These are phyloP conservation scores for Leavenworthia alabamica DNA, from an alignment of 345 rosid genomes.

Conservation along the genomic window DNA sequence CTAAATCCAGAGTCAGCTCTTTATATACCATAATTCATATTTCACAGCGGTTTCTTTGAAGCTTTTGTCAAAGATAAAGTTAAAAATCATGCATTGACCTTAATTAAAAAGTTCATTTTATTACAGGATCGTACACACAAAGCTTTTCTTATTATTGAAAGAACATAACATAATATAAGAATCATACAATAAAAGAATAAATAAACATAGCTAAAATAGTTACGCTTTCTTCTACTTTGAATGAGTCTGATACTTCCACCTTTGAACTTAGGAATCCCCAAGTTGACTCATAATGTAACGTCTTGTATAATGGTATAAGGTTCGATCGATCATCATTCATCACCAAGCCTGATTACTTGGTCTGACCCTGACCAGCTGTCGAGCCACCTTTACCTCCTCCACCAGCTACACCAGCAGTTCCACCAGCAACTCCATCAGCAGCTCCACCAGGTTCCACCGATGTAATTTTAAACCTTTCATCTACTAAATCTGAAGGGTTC, in stretches of 20 bases:
- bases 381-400: constrained; percentile 27
- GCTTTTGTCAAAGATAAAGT: constrained; percentile 52
- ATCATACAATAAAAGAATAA: constrained; percentile 1
- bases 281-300: background rate
- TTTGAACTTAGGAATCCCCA: background rate
- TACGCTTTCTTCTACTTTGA: background rate
- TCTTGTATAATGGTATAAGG: background rate
- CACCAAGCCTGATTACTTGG: constrained; percentile 17
- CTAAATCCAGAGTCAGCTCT: background rate
- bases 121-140: constrained; percentile 3
- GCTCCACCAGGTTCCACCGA: constrained; percentile 11
- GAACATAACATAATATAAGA: background rate
- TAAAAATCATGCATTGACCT: constrained; percentile 11
- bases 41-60: constrained; percentile 35
- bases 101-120: background rate
- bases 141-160: background rate
- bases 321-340: no score
- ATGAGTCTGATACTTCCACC: constrained; percentile 1
- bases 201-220: background rate
- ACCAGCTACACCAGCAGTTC: constrained; percentile 1
- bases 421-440: background rate
- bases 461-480: constrained; percentile 27
- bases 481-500: background rate
- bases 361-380: constrained; percentile 21
- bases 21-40: background rate